phyloP scores from a whole-genome alignment of 129 eudicot species.

The Erigeron canadensis region DNA sequence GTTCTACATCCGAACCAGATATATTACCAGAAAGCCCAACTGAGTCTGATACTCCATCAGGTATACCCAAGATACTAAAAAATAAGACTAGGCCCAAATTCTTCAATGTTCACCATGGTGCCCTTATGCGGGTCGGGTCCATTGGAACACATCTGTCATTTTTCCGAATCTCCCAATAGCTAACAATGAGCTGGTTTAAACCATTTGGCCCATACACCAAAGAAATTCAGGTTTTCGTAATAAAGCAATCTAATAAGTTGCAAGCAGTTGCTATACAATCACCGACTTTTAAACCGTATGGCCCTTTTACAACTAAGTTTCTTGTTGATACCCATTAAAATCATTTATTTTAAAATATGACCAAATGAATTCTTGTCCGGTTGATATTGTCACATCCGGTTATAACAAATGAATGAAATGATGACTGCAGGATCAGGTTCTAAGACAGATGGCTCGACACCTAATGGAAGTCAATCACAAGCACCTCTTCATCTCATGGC shows the following conservation, averaged over 20 bases:
- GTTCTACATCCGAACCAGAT: slow-evolving; percentile 38
- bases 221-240: neutral
- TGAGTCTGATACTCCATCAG: slow-evolving; percentile 35
- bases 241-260: neutral
- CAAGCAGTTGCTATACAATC: neutral
- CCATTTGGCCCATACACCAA: too few species aligned
- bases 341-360: neutral
- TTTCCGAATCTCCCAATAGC: neutral
- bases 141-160: neutral
- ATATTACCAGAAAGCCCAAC: slow-evolving; percentile 39
- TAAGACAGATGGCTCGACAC: slow-evolving; percentile 45
- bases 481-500: slow-evolving; percentile 27
- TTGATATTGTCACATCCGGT: neutral
- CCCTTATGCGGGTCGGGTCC: neutral
- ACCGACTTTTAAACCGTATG: neutral
- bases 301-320: neutral
- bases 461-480: slow-evolving; percentile 33
- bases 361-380: neutral
- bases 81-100: neutral
- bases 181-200: neutral
- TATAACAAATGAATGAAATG: slow-evolving; percentile 3
- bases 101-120: neutral
- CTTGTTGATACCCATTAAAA: neutral
- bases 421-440: slow-evolving; percentile 45
- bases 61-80: neutral